Evolutionary conservation across 345 rosid genomes (phyloP).

Genomic region (Acer yangbiense): DNA sequence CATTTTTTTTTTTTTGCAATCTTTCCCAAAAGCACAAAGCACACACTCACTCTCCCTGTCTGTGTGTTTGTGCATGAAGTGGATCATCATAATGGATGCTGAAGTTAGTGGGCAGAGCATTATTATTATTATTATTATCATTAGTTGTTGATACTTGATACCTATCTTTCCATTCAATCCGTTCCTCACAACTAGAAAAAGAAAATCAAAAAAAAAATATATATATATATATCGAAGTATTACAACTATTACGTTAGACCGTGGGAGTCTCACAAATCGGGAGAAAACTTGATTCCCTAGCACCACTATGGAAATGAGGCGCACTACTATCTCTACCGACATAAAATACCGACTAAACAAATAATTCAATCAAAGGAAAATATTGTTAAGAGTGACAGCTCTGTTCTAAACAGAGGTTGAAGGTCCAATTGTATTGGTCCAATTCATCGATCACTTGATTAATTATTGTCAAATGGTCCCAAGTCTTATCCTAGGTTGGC

Average conservation of each 20-base stretch:
- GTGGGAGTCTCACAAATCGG: background rate
- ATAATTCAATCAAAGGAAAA: conserved; percentile 8
- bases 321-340: no score
- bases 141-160: no score
- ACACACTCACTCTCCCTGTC: background rate
- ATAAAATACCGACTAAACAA: no score
- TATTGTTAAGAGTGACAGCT: background rate
- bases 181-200: conserved; percentile 22
- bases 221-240: no score
- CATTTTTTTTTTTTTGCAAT: background rate
- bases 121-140: background rate
- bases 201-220: background rate
- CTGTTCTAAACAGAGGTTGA: conserved; percentile 9
- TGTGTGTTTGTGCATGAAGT: background rate
- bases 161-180: background rate
- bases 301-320: no score
- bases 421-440: background rate
- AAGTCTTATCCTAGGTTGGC: background rate
- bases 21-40: conserved; percentile 8
- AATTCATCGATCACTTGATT: background rate
- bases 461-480: conserved; percentile 1
- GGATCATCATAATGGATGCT: conserved; percentile 22
- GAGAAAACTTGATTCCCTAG: no score
- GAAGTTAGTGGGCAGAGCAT: conserved; percentile 37
- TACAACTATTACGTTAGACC: no score